Percentiles rank a stretch among this genome's conserved stretches.
These are phyloP conservation scores for Smittium mucronatum DNA, from an alignment of 371 early-diverging fungal genomes.

Conservation along the genomic window DNA sequence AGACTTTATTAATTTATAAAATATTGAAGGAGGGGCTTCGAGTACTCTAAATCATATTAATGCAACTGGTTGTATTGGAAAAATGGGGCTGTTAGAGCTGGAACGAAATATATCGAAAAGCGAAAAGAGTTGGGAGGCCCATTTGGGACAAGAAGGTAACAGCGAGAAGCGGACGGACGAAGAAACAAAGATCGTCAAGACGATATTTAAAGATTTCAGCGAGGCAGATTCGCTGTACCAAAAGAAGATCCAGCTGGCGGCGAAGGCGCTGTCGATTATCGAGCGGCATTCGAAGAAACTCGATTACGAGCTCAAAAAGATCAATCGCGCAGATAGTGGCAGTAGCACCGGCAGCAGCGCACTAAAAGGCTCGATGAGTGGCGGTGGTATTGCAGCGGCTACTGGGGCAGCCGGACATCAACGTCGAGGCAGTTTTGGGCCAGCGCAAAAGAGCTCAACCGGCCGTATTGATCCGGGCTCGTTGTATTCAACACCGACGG, in stretches of 20 bases:
- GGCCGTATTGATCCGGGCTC: neutral
- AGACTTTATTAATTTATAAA: conserved; percentile 15
- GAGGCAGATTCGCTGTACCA: conserved; percentile 21
- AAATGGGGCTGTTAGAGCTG: no score
- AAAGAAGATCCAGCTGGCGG: conserved; percentile 24
- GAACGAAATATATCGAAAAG: neutral
- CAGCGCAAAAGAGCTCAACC: no score
- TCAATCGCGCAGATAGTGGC: conserved; percentile 20
- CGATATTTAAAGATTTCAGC: conserved; percentile 18
- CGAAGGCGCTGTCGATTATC: conserved; percentile 29
- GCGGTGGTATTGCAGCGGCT: neutral
- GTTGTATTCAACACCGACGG: neutral
- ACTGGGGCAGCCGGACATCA: neutral
- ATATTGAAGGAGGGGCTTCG: neutral
- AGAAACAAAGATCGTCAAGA: conserved; percentile 19
- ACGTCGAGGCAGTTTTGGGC: neutral
- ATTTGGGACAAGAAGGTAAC: conserved; percentile 13
- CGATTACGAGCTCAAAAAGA: conserved; percentile 26
- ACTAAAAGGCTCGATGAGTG: conserved; percentile 1
- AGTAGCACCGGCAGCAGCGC: neutral
- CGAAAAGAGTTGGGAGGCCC: conserved; percentile 4
- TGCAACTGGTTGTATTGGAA: no score
- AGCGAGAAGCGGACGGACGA: conserved; percentile 15
- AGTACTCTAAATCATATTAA: no score
- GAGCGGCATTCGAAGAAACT: conserved; percentile 22